Conservation (phyloP, 495 filamentous ascomycete genomes). For the Entonaema liquescens region DNA sequence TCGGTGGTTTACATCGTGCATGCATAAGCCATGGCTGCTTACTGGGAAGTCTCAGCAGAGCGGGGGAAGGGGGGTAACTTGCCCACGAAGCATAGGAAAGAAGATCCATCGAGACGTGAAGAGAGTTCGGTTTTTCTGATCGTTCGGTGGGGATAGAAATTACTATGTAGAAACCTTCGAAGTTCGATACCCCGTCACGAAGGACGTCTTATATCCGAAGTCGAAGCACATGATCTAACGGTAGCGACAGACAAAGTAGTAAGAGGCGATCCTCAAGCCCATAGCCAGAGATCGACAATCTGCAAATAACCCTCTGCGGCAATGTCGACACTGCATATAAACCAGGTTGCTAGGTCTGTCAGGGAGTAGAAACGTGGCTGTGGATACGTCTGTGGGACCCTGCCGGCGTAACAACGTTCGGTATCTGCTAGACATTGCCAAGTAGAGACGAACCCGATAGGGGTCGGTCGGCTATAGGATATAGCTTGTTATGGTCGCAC, state of each 20-base stretch:
- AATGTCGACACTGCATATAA: not conserved
- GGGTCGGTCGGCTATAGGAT: not conserved
- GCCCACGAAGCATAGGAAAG: no score
- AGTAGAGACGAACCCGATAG: not conserved
- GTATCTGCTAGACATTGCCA: constrained; percentile 1
- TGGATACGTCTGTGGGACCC: not conserved
- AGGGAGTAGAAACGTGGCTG: constrained; percentile 1
- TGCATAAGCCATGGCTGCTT: not conserved
- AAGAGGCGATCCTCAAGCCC: not conserved
- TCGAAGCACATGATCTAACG: no score
- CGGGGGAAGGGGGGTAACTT: no score
- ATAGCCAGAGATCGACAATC: not conserved
- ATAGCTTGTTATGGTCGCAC: not conserved
- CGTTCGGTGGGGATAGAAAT: no score
- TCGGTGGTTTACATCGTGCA: not conserved
- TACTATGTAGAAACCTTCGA: no score
- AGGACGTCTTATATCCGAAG: no score
- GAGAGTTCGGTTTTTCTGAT: no score
- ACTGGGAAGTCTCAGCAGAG: not conserved
- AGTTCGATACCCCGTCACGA: no score
- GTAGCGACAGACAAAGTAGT: no score
- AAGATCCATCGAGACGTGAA: no score
- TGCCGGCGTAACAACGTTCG: not conserved
- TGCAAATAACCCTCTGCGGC: constrained; percentile 2
- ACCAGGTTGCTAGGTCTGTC: not conserved